Base-by-base conservation (phyloP, 2,329 filamentous ascomycete species). In the Neofusicoccum kwambonambiense region DNA sequence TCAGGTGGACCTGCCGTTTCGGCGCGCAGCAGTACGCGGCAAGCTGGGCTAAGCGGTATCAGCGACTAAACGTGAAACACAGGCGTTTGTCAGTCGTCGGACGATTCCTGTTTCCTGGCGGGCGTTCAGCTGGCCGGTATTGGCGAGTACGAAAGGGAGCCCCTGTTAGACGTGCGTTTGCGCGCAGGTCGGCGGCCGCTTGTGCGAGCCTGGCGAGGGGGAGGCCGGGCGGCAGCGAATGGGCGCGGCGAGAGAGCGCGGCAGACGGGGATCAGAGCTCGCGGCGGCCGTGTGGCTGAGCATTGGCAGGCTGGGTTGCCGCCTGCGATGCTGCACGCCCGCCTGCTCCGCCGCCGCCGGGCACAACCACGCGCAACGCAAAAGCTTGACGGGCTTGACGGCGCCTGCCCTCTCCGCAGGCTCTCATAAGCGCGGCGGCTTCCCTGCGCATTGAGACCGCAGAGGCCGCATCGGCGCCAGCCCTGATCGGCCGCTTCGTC, bases 31-130 rank as follows among this genome's bases (percentile, higher is more conserved):
- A 19, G 19, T 54, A 35, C 39, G 39, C 37, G 52, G 52, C 52
- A 31, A 4, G 3, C 15, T 13, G n/a, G 50, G 31, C 50, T 31
- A 31, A 31, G 27, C 27, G 27, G 27, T 31, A 4, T 54, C 31
- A 7, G 41, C 54, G 54, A 58, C 27, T 58, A 31, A 58, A 58
- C 12, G 22, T 58, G 54, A 58, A 58, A 58, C 54, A 8, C 54
- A 17, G n/a, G 39, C 27, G 41, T 34, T 41, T 35, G 49, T 11
- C 22, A 19, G 45, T 31, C 9, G 45, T 50, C 45, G 45, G 45
- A 31, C 45, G 45, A 50, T 31, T 50, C 22, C 45, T 50, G 22
- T 31, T 50, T 50, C 22, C 19, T 13, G 17, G 11, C n/a, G 15
- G n/a, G 42, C 42, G 13, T 27, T 31, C 45, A 49, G 45, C 45